A percentile compares a stretch with the other conserved stretches of the same genome.
phyloP scores from a whole-genome alignment of 345 rosid species.

The Excoecaria cochinchinensis region DNA sequence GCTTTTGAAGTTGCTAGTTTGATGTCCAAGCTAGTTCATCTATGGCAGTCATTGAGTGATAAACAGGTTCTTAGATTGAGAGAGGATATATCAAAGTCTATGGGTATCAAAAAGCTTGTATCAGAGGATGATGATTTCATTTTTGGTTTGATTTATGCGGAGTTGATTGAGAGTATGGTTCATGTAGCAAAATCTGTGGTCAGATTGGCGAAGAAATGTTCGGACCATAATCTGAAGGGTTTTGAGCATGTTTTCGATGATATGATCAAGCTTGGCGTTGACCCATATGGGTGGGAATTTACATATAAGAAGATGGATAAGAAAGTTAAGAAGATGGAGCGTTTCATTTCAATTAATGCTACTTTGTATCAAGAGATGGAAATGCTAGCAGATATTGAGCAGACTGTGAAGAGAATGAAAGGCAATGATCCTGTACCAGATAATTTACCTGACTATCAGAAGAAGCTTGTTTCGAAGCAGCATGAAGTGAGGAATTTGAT shows the following conservation, averaged over 20 bases:
- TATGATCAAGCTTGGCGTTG: conserved; percentile 50
- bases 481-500: conserved; percentile 76
- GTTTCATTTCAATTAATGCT: conserved; percentile 64
- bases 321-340: conserved; percentile 85
- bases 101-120: conserved; percentile 76
- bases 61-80: conserved; percentile 73
- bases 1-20: conserved; percentile 88
- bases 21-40: conserved; percentile 79
- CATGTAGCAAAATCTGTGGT: conserved; percentile 66
- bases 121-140: conserved; percentile 78
- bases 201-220: conserved; percentile 72
- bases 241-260: conserved; percentile 60
- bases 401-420: conserved; percentile 70
- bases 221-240: conserved; percentile 59
- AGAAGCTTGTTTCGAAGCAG: conserved; percentile 77
- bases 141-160: conserved; percentile 56
- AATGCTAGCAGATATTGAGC: conserved; percentile 72
- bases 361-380: conserved; percentile 91
- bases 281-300: conserved; percentile 75
- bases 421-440: conserved; percentile 53
- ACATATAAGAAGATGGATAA: conserved; percentile 76
- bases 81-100: conserved; percentile 58
- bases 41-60: conserved; percentile 90
- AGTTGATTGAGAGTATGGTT: conserved; percentile 62
- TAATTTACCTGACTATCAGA: conserved; percentile 60